Base-by-base conservation (phyloP, 1,139 yeast species). In the Maudiozyma humilis region DNA sequence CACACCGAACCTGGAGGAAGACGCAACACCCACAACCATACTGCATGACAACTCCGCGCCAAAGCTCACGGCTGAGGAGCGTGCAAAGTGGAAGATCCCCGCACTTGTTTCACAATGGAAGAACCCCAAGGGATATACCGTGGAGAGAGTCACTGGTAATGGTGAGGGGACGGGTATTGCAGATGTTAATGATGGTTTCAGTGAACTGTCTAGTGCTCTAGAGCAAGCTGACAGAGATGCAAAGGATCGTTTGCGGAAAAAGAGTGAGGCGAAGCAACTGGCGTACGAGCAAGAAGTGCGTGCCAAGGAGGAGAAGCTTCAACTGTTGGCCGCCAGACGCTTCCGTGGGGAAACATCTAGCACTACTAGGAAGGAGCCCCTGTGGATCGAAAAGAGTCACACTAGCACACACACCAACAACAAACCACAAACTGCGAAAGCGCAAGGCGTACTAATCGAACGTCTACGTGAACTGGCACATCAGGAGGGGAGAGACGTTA, bases 61-160 rank as follows among this genome's bases (percentile, higher is more conserved):
- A 50, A 40, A 5, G 39, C 62, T 83, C n/a, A 76, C 91, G 0
- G 78, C 79, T 34, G 87, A 82, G 53, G 95, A 88, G 47, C 82
- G 80, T 48, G 79, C 76, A 32, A 75, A 78, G 48, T 91, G 97
- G 97, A 73, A 75, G 41, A 87, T 91, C 25, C 97, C 98, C 0
- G 82, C 95, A 0, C 88, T 95, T 1, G 76, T 91, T 1, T 89
- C 97, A 1, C 88, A 87, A 62, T 91, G 98, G 98, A 89, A 89
- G 63, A 91, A 91, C 61, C 87, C 91, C 20, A 83, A 84, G 52
- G 97, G 98, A 3, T 88, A 81, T 60, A 79, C 95, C 1, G 82
- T 89, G 40, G 79, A 85, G 0, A 64, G 91, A 38, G 95, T 88
- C 45, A 83, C 84, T 57, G 69, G 97, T 47, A 69, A 83, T 50